A percentile compares a stretch with the other conserved stretches of the same genome.
phyloP scores from a whole-genome alignment of 2,329 filamentous ascomycete genomes.

The Proliferodiscus dingleyae region DNA sequence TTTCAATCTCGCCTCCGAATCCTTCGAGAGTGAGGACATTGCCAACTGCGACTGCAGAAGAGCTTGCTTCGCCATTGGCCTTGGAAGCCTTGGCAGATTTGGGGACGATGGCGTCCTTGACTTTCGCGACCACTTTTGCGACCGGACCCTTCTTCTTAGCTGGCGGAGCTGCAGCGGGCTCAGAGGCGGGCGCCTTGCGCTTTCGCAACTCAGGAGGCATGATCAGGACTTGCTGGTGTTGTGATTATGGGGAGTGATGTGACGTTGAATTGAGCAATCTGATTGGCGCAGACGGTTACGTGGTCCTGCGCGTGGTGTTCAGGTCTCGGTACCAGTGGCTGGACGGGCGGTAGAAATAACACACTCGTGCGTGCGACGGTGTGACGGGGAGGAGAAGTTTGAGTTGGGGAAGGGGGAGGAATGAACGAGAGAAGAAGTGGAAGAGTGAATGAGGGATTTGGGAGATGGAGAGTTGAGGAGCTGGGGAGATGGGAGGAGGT shows the following conservation, averaged over 20 bases:
- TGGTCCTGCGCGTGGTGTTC: background rate
- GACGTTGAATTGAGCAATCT: slow-evolving; percentile 13
- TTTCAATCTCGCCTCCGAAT: slow-evolving; percentile 72
- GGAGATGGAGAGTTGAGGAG: slow-evolving; percentile 25
- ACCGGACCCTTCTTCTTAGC: slow-evolving; percentile 42
- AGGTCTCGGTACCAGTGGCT: slow-evolving; percentile 2
- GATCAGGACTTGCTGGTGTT: slow-evolving; percentile 11
- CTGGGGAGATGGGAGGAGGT: slow-evolving; percentile 21
- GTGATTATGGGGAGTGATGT: slow-evolving; percentile 8
- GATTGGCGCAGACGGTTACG: slow-evolving; percentile 21
- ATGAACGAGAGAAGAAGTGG: slow-evolving; percentile 3
- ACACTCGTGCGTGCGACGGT: no score
- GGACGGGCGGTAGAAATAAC: slow-evolving; percentile 1
- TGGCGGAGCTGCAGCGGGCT: slow-evolving; percentile 42
- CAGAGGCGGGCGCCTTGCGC: slow-evolving; percentile 50
- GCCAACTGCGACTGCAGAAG: slow-evolving; percentile 43
- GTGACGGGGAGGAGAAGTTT: background rate
- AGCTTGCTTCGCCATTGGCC: slow-evolving; percentile 19
- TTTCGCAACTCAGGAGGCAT: slow-evolving; percentile 59
- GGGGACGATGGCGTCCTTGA: slow-evolving; percentile 32
- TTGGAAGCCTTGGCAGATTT: slow-evolving; percentile 27
- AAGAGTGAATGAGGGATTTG: slow-evolving; percentile 5
- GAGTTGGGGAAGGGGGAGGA: slow-evolving; percentile 1
- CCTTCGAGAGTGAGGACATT: slow-evolving; percentile 51
- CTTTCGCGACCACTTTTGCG: slow-evolving; percentile 37